Evolutionary conservation across 2,329 filamentous ascomycete species (phyloP).

Genomic region (Falciphora oryzae): DNA sequence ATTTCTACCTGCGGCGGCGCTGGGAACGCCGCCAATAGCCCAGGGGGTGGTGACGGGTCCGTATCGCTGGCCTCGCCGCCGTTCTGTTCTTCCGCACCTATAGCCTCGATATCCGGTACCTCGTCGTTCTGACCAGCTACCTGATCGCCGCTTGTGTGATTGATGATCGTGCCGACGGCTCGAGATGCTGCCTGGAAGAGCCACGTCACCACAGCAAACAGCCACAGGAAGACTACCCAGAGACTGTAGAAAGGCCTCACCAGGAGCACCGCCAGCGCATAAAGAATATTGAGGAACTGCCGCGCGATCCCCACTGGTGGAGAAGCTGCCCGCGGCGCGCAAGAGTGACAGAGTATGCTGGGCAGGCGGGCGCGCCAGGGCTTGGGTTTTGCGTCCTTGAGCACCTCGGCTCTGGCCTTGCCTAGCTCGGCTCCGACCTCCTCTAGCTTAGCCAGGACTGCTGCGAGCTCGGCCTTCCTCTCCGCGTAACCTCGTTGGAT

Average conservation of each 20-base stretch:
- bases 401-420: background rate
- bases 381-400: background rate
- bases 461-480: background rate
- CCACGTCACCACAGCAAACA: background rate
- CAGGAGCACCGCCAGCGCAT: background rate
- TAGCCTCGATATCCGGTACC: background rate
- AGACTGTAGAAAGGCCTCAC: background rate
- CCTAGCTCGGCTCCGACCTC: background rate
- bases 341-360: background rate
- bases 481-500: background rate
- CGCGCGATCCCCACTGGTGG: too few species aligned
- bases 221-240: background rate
- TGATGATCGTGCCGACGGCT: too few species aligned
- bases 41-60: background rate
- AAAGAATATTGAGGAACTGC: background rate
- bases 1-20: background rate
- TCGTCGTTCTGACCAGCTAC: too few species aligned
- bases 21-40: background rate
- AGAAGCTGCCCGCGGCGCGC: background rate
- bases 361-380: background rate
- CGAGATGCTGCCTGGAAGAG: background rate
- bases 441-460: background rate
- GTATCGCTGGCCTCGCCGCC: background rate
- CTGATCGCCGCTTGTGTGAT: too few species aligned
- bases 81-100: background rate